Evolutionary conservation across 441 rosid species (phyloP), one percentile per base, ranked within the genome.

Genomic region (Erodium moschatum): DNA sequence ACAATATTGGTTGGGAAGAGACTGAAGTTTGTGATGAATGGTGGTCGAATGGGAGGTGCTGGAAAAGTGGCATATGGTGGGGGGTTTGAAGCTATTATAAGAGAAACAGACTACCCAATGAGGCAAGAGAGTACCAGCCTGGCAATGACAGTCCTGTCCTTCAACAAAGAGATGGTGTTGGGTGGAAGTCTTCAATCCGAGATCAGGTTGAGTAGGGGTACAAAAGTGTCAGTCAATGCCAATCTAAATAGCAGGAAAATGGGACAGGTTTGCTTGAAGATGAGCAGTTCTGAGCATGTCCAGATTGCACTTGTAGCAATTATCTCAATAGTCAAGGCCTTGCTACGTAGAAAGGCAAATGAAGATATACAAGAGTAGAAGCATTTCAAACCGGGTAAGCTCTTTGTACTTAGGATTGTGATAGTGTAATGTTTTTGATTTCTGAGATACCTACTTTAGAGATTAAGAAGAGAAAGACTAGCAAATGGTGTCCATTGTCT

Each of bases 101-200:
- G 89, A 84, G 98, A 96, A 76, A 80, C 80, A 67, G 93, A 91
- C 75, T 89, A 83, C 81, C 98, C 96, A 0, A 82, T 83, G 73
- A 87, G 83, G 79, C 83, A 79, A 42, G 93, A 88, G 21, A 81
- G 71, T 29, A 72, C 83, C 52, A 81, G 85, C 67, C 65, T 93
- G 70, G 75, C 85, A 18, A 70, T 86, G 85, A 78, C 92, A 0
- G 89, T 86, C 64, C 81, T 91, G 11, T 86, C 97, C 67, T 84
- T 71, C 70, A 86, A 89, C 7, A 75, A 78, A 71, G 98, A 93
- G 82, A 79, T 78, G 40, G 92, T 88, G 68, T 72, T 93, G 72
- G 74, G 88, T 70, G 91, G 90, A 75, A 86, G 85, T 66, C 70
- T 93, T 68, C 91, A 89, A 78, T 85, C 91, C 0, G 92, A 81